Base-by-base conservation (phyloP, 2,329 filamentous ascomycete genomes). In the Trichothecium sympodiale region DNA sequence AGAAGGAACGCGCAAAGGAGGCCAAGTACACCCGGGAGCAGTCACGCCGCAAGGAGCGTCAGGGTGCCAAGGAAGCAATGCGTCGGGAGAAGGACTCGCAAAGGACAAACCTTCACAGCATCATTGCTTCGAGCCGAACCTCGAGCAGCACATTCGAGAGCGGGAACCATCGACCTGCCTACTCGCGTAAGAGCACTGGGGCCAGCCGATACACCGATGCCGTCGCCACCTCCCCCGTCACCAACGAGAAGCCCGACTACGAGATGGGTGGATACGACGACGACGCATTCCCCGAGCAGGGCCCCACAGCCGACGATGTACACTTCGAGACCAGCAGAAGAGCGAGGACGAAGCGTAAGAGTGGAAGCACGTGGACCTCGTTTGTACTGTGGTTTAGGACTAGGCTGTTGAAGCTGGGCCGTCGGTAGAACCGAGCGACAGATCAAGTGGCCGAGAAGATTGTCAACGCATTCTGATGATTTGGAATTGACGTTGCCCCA, bases 311-410 rank as follows among this genome's bases (percentile, higher is more conserved):
- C n/a, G 37, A 36, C 33, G 34, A 39, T 14, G 37, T 39, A 29
- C 37, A 28, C 15, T 36, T 39, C 17, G 36, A 26, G n/a, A n/a
- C 17, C 20, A 25, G 29, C 33, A 32, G 28, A 30, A 23, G 23
- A 23, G 33, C 27, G 23, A 30, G 32, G 12, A 64, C 71, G 38
- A 80, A 78, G 59, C 66, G 63, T 45, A 74, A 70, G 57, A 80
- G 74, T 2, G 71, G 72, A 41, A 64, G 69, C 41, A 66, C 73
- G 28, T 80, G 75, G 74, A 76, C 70, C 7, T 67, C 65, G 16
- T 78, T 80, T 45, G 62, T 80, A 34, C 61, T 80, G 37, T 80
- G 76, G 76, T 51, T 80, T 17, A 62, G 74, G 40, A 80, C 75
- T n/a, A 53, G 59, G 37, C 46, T 63, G 38, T 50, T 63, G 39